Evolutionary conservation across 305 asterid genomes (phyloP).

Genomic region (Euphrasia arctica): DNA sequence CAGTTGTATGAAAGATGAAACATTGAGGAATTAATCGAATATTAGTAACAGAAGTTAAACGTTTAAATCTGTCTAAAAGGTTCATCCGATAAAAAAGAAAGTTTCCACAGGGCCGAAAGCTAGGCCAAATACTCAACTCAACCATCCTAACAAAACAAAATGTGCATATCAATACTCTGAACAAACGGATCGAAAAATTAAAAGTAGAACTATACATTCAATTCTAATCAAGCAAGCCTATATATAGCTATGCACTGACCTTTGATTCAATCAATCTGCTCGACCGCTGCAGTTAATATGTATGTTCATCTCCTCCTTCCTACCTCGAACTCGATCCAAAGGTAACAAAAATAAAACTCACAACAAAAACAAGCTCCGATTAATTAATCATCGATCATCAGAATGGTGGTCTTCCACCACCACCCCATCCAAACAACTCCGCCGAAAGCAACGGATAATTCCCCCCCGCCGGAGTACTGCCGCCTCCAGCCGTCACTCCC

Average conservation of each 20-base stretch:
- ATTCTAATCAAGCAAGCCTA: neutral
- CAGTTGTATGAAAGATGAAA: no score
- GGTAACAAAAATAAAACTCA: no score
- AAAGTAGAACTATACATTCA: neutral
- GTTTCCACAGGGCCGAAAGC: no score
- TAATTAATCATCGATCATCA: neutral
- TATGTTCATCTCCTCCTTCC: neutral
- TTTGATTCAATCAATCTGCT: neutral
- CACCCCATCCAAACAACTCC: constrained; percentile 54
- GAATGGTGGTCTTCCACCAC: constrained; percentile 39
- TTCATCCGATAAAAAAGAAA: no score
- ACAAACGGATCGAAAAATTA: neutral
- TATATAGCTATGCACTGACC: constrained; percentile 23
- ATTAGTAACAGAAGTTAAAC: no score
- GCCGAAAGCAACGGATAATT: constrained; percentile 41
- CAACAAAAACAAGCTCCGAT: neutral
- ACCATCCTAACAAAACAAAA: neutral
- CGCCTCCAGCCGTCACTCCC: constrained; percentile 50
- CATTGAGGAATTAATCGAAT: no score
- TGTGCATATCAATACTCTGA: neutral
- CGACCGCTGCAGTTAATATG: constrained; percentile 12
- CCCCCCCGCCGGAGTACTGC: constrained; percentile 33
- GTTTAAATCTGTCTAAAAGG: no score
- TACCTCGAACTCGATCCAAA: no score
- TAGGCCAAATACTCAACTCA: no score